Evolutionary conservation across 495 filamentous ascomycete species (phyloP).

Genomic region (Lophiotrema nucula): DNA sequence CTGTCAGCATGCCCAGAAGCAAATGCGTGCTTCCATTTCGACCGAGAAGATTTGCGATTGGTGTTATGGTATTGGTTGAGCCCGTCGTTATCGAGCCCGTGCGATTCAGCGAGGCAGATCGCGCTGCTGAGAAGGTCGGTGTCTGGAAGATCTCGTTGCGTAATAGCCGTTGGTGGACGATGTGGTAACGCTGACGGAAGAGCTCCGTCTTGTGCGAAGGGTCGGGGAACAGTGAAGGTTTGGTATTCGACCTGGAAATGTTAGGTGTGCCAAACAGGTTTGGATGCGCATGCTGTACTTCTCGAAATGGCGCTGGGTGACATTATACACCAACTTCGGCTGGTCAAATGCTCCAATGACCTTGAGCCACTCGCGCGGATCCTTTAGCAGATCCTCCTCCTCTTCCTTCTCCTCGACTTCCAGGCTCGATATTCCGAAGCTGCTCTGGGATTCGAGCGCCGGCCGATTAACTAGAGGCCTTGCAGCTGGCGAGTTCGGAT

Average conservation of each 20-base stretch:
- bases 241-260: conserved; percentile 13
- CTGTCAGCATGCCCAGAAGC: conserved; percentile 76
- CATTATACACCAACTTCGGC: conserved; percentile 81
- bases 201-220: conserved; percentile 78
- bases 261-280: conserved; percentile 4
- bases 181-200: conserved; percentile 84
- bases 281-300: conserved; percentile 44
- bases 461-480: conserved; percentile 43
- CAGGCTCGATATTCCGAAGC: conserved; percentile 61
- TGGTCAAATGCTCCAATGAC: conserved; percentile 79
- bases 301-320: conserved; percentile 88
- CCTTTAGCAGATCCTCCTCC: conserved; percentile 57
- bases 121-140: conserved; percentile 58
- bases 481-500: conserved; percentile 36
- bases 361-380: conserved; percentile 75
- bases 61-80: conserved; percentile 82
- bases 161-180: conserved; percentile 85
- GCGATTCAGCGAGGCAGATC: conserved; percentile 51
- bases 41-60: conserved; percentile 89
- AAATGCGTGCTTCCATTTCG: conserved; percentile 82
- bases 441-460: conserved; percentile 55
- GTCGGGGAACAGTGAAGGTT: conserved; percentile 71
- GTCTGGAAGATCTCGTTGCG: conserved; percentile 92
- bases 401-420: conserved; percentile 58
- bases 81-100: conserved; percentile 54